Evolutionary conservation across 768 basidiomycete genomes (phyloP).

Genomic region (Xerocomellus chrysenteron): DNA sequence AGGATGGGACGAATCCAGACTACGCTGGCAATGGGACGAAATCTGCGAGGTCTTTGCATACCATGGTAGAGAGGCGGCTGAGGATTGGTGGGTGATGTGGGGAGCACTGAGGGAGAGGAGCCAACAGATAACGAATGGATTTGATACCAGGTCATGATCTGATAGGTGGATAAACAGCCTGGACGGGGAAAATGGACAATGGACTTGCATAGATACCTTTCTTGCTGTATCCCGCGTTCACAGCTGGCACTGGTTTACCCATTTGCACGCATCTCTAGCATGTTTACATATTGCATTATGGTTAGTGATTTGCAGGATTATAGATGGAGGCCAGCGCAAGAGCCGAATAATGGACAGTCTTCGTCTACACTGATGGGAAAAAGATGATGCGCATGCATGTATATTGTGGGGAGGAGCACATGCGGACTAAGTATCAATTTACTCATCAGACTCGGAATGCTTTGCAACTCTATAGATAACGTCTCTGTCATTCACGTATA

Average conservation of each 20-base stretch:
- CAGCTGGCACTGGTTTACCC: not conserved
- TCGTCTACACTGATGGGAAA: not conserved
- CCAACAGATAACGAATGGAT: constrained; percentile 4
- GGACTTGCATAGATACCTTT: constrained; percentile 7
- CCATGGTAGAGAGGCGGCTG: constrained; percentile 55
- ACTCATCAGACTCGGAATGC: constrained; percentile 8
- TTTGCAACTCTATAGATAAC: constrained; percentile 17
- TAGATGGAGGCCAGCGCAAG: not conserved
- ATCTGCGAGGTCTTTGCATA: constrained; percentile 54
- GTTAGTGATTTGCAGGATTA: constrained; percentile 1
- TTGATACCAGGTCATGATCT: no score
- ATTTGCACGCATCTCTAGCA: not conserved
- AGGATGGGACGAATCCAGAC: constrained; percentile 48
- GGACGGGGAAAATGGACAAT: constrained; percentile 1
- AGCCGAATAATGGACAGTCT: not conserved
- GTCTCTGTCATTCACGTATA: constrained; percentile 46
- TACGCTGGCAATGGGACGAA: constrained; percentile 55
- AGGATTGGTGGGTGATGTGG: constrained; percentile 69
- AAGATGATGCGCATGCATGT: constrained; percentile 16
- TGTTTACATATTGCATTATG: not conserved
- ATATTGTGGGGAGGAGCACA: constrained; percentile 11
- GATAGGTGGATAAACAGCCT: constrained; percentile 4
- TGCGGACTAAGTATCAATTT: not conserved
- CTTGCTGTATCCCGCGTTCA: not conserved
- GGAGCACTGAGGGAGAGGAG: constrained; percentile 46